Evolutionary conservation across 1,139 yeast species (phyloP), one percentile per base, ranked within the genome.

Genomic region (Lodderomyces orthopsilosis): DNA sequence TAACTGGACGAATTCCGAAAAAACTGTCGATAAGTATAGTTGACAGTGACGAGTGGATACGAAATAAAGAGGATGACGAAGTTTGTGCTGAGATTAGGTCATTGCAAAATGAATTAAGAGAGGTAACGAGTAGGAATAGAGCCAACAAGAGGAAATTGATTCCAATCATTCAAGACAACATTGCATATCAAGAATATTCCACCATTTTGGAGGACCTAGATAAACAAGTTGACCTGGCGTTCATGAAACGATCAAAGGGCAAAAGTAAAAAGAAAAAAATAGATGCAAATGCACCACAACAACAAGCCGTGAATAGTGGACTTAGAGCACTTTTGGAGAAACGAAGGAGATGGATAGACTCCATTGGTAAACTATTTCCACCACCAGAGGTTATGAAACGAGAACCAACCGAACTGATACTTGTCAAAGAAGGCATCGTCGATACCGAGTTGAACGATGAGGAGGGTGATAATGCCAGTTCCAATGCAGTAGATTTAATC

Each of bases 161-260:
- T 22, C 95, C 96, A 1, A 55, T 85, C 0, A 76, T 91, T n/a
- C 93, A 90, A 55, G 95, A 87, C 48, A 95, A 88, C 55, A 74
- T 94, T 56, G 97, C 98, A 21, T 93, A 93, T 79, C 97, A 93
- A 61, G 98, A 94, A 61, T 94, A 89, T 60, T 72, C 83, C 45
- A 86, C 94, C 12, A 90, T 94, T 44, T 65, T 91, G 49, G 98
- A 93, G 46, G 98, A 93, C 59, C 72, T 94, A 53, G 97, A 94
- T 61, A 93, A 91, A 59, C 98, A 94, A 63, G 93, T 93, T 22
- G 98, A 94, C 61, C 98, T 89, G 63, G 93, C 96, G 10, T 93
- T 90, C 59, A 70, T 86, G 54, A 87, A 91, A 62, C 74, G 97
- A 47, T 77, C 87, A 48, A 81, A 91, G 54, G 89, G 83, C n/a